Evolutionary conservation across 2,329 filamentous ascomycete species (phyloP), one percentile per base, ranked within the genome.

Genomic region (Lithohypha guttulata): DNA sequence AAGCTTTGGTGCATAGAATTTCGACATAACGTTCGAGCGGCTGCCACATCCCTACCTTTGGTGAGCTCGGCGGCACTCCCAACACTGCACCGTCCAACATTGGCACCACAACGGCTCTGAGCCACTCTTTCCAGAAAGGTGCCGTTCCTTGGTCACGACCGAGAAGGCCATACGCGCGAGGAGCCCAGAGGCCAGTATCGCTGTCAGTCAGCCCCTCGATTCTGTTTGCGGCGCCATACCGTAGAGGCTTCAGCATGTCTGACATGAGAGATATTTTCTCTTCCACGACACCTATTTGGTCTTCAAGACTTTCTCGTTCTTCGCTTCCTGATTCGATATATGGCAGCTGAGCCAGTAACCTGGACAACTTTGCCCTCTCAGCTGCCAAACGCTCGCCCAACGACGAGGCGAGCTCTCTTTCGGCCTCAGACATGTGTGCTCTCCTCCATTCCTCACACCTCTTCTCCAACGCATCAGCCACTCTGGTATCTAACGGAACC

Each of bases 231-330:
- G 91, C 91, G 23, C 85, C 91, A 59, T 96, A 91, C 50, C 91
- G 75, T 51, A 98, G 77, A 11, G 91, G 91, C 43, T 89, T 77
- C 49, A 98, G 66, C 63, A 98, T 81, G 61, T 98, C 91, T 2
- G 89, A 86, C 91, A 98, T 98, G 39, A 98, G 69, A 21, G 77
- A 77, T 52, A 98, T 98, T 63, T 95, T 96, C 64, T 98, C 91
- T 61, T 98, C 91, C 6, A 95, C 87, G 0, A 83, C 73, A 55
- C 87, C 93, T 57, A 98, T 98, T 55, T 95, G 79, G 42, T 96
- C 91, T 56, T 96, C 91, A 18, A 98, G 68, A 22, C 71, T 68
- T 51, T 98, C 91, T 52, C 91, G 77, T 38, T 79, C 85, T 4
- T 75, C 65, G 0, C 85, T 87, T 1, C 85, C 89, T 6, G 85